Conservation (phyloP, 495 filamentous ascomycete species). For the Daldinia loculata region DNA sequence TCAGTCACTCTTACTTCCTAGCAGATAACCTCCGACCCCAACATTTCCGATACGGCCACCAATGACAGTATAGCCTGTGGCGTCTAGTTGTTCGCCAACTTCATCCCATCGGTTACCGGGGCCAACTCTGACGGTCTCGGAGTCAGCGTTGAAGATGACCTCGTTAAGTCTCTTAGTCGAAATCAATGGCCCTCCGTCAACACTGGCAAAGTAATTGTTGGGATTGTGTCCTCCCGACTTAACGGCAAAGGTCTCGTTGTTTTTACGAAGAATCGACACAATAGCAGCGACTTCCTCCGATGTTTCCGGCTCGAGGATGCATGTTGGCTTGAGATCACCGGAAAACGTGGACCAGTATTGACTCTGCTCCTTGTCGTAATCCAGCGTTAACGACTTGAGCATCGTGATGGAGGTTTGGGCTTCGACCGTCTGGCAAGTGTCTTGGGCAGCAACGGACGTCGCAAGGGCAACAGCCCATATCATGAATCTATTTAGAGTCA, state of each 20-base stretch:
- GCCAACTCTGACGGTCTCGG: slow-evolving; percentile 56
- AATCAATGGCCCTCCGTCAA: slow-evolving; percentile 62
- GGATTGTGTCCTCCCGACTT: slow-evolving; percentile 63
- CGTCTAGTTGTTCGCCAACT: slow-evolving; percentile 58
- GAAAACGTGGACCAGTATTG: slow-evolving; percentile 60
- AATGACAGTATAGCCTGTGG: slow-evolving; percentile 55
- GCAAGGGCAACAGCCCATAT: slow-evolving; percentile 18
- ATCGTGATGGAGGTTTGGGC: slow-evolving; percentile 31
- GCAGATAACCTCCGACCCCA: slow-evolving; percentile 55
- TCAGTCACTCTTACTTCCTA: slow-evolving; percentile 43
- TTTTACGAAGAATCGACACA: slow-evolving; percentile 45
- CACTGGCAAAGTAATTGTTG: slow-evolving; percentile 62
- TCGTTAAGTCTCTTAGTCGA: slow-evolving; percentile 58
- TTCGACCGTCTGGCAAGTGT: slow-evolving; percentile 36
- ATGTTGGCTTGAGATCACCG: slow-evolving; percentile 55
- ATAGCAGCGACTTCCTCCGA: slow-evolving; percentile 50
- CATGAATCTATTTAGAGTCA: slow-evolving; percentile 4
- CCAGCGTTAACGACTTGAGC: slow-evolving; percentile 23
- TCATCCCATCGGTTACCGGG: slow-evolving; percentile 62
- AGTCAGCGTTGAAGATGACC: slow-evolving; percentile 55
- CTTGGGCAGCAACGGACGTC: slow-evolving; percentile 17
- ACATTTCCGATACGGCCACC: slow-evolving; percentile 61
- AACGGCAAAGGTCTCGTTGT: slow-evolving; percentile 58
- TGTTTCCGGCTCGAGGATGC: slow-evolving; percentile 56
- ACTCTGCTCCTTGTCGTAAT: slow-evolving; percentile 51